A percentile compares a stretch with the other conserved stretches of the same genome.
These are phyloP conservation scores for Verticillium nonalfalfae DNA, from an alignment of 2,329 filamentous ascomycete species.

Conservation along the genomic window DNA sequence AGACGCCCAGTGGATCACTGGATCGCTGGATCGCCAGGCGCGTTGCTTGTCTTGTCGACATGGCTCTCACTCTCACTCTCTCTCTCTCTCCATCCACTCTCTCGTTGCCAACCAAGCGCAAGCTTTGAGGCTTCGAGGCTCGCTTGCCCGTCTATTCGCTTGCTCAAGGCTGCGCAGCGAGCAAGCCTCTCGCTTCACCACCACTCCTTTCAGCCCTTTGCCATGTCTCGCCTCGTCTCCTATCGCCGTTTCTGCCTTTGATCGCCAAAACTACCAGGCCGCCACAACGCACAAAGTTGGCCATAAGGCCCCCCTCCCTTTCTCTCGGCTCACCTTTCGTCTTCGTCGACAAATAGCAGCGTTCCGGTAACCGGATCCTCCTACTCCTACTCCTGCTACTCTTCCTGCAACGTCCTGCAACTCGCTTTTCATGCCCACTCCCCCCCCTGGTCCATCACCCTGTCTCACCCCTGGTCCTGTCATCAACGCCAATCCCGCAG, in stretches of 20 bases:
- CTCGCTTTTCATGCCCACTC: background rate
- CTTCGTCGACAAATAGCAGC: too few species aligned
- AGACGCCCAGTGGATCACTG: background rate
- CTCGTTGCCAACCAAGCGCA: too few species aligned
- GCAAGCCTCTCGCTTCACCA: background rate
- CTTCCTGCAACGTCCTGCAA: background rate
- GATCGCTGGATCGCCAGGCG: too few species aligned
- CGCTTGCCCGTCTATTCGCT: background rate
- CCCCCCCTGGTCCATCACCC: background rate
- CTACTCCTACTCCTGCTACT: too few species aligned
- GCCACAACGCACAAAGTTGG: background rate
- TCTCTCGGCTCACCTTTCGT: background rate
- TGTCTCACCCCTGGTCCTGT: background rate
- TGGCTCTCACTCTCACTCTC: background rate
- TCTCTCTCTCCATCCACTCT: too few species aligned
- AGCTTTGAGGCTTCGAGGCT: too few species aligned
- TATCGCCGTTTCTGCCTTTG: background rate
- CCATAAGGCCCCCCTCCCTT: background rate
- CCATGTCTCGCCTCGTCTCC: background rate
- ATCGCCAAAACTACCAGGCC: background rate
- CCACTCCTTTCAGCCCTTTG: background rate
- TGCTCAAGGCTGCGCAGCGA: background rate
- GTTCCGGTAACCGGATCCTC: too few species aligned
- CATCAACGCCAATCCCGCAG: background rate
- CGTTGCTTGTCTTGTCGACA: background rate